A percentile compares a stretch with the other conserved stretches of the same genome.
phyloP scores from a whole-genome alignment of 345 rosid species.

The Moricandia arvensis region DNA sequence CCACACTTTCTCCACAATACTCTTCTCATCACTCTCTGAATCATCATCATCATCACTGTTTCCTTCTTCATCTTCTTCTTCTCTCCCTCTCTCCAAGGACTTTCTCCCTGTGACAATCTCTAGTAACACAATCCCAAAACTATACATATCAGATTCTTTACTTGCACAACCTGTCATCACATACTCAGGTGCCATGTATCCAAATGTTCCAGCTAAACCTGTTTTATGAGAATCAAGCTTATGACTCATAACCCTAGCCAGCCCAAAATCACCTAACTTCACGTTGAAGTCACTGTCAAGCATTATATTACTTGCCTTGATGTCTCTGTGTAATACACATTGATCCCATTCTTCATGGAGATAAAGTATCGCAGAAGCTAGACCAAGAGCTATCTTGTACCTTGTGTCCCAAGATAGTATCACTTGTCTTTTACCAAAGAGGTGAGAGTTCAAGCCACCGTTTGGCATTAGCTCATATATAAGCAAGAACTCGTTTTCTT shows the following conservation, averaged over 20 bases:
- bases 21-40: conserved; percentile 17
- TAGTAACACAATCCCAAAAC: conserved; percentile 44
- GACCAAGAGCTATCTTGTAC: conserved; percentile 35
- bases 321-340: conserved; percentile 44
- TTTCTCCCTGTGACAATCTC: conserved; percentile 46
- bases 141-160: conserved; percentile 44
- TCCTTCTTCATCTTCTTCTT: background rate
- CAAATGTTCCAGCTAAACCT: conserved; percentile 45
- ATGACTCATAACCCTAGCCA: conserved; percentile 43
- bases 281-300: conserved; percentile 42
- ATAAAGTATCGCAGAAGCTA: conserved; percentile 43
- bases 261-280: conserved; percentile 52
- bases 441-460: conserved; percentile 42
- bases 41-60: background rate
- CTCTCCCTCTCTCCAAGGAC: background rate
- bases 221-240: conserved; percentile 41
- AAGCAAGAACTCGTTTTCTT: conserved; percentile 37
- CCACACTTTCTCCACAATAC: conserved; percentile 50
- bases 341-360: conserved; percentile 47
- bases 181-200: conserved; percentile 49
- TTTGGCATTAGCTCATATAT: conserved; percentile 45
- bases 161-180: conserved; percentile 37
- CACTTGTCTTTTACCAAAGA: conserved; percentile 31
- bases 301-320: conserved; percentile 44
- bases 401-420: conserved; percentile 34